Percentiles rank a stretch among this genome's conserved stretches.
Evolutionary conservation across 2,329 filamentous ascomycete species (phyloP).

Genomic region (Colletotrichum costaricense): DNA sequence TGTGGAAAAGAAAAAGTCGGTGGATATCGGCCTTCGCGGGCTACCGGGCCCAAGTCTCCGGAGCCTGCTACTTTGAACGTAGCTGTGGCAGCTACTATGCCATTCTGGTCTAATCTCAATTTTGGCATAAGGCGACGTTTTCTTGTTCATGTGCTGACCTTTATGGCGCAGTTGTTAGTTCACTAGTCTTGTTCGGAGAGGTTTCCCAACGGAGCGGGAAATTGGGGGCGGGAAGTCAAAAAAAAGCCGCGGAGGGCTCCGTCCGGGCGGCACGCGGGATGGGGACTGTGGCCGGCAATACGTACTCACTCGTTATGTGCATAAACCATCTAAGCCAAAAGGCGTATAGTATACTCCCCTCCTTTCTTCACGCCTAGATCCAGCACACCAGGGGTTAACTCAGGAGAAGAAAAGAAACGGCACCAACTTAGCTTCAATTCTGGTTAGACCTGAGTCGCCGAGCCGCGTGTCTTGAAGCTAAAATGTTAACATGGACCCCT

Average conservation of each 20-base stretch:
- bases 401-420: too few species aligned
- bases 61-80: neutral
- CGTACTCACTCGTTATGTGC: slow-evolving; percentile 2
- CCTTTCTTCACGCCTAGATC: neutral
- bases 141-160: neutral
- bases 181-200: neutral
- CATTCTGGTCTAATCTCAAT: too few species aligned
- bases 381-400: neutral
- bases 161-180: neutral
- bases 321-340: neutral
- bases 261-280: neutral
- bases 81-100: neutral
- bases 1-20: neutral
- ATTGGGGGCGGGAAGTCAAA: neutral
- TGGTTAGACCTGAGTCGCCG: neutral
- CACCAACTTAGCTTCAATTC: neutral
- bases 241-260: neutral
- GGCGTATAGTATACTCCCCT: neutral
- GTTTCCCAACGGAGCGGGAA: neutral
- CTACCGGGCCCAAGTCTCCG: neutral
- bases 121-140: neutral
- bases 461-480: neutral
- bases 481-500: too few species aligned
- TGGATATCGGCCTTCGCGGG: neutral
- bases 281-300: neutral